Evolutionary conservation across 495 filamentous ascomycete genomes (phyloP).

Genomic region (Parathielavia hyrcaniae): DNA sequence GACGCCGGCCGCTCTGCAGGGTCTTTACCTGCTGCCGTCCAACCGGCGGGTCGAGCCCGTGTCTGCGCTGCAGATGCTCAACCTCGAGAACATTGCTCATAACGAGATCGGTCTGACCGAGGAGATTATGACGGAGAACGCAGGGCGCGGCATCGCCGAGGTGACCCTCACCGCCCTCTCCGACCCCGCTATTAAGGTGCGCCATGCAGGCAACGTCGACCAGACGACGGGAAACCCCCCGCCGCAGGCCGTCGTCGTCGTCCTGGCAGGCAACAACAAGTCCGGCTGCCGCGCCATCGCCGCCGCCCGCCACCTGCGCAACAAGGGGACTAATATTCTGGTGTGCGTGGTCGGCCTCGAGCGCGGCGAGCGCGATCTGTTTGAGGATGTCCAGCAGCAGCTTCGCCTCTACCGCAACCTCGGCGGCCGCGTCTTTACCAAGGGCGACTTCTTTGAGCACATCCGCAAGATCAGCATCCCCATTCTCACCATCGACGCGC

Average conservation of each 20-base stretch:
- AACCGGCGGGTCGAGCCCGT: conserved; percentile 73
- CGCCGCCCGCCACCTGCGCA: conserved; percentile 78
- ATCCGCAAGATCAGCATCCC: conserved; percentile 38
- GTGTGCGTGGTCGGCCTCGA: conserved; percentile 79
- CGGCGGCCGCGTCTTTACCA: conserved; percentile 61
- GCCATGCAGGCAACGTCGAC: conserved; percentile 37
- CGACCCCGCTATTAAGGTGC: conserved; percentile 49
- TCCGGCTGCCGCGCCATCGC: conserved; percentile 77
- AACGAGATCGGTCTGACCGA: conserved; percentile 78
- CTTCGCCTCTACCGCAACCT: conserved; percentile 69
- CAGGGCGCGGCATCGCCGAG: conserved; percentile 79
- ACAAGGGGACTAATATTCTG: conserved; percentile 69
- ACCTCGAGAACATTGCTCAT: conserved; percentile 81
- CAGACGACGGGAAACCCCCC: conserved; percentile 23
- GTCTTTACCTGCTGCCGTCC: conserved; percentile 51
- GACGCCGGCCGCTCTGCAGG: conserved; percentile 24
- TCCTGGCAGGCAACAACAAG: conserved; percentile 84
- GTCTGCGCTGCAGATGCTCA: conserved; percentile 77
- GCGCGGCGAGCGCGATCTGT: conserved; percentile 53
- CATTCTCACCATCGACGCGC: conserved; percentile 35
- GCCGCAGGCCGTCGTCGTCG: conserved; percentile 63
- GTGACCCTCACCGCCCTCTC: conserved; percentile 60
- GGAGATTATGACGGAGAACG: conserved; percentile 86
- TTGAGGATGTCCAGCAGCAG: conserved; percentile 69
- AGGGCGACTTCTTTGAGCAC: conserved; percentile 49